Evolutionary conservation across 352 stramenopile genomes (phyloP), one percentile per base, ranked within the genome.

Genomic region (Phytopythium kandeliae): DNA sequence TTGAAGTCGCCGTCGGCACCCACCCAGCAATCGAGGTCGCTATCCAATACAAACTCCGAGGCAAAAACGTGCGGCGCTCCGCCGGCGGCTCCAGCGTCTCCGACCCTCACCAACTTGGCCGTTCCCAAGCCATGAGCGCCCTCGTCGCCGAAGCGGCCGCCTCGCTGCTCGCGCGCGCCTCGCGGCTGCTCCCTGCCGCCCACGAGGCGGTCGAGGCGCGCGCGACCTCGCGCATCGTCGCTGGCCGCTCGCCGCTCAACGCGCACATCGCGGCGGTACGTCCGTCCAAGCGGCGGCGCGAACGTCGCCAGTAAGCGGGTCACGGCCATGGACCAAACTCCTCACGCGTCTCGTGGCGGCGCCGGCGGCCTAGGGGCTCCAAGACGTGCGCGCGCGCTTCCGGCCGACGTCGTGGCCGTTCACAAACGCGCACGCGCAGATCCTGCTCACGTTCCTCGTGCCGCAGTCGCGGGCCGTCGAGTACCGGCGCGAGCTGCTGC

Each of bases 231-330:
- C 77, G 79, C 55, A 84, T 91, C 41, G 54, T 91, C 17, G 74
- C 67, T 21, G 74, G 73, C 24, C 62, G 66, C 10, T 93, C 83
- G 12, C 58, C 74, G 46, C 62, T 93, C 42, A 91, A 91, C 53
- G 52, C 67, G 45, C 89, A 84, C 54, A 54, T 93, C 51, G 46
- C 70, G n/a, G 54, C 36, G 21, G 78, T 86, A 54, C 44, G 70
- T 5, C 28, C 28, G 28, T 10, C 28, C n/a, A n/a, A n/a, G n/a
- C n/a, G n/a, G n/a, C n/a, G n/a, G n/a, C n/a, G n/a, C n/a, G n/a
- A n/a, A n/a, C n/a, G n/a, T n/a, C n/a, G n/a, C n/a, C n/a, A n/a
- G n/a, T n/a, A n/a, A n/a, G n/a, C n/a, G n/a, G n/a, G n/a, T n/a
- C n/a, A n/a, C n/a, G n/a, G n/a, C n/a, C n/a, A n/a, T n/a, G n/a